A percentile compares a stretch with the other conserved stretches of the same genome.
Evolutionary conservation across 2,329 filamentous ascomycete species (phyloP).

Genomic region (Blastomyces gilchristii): DNA sequence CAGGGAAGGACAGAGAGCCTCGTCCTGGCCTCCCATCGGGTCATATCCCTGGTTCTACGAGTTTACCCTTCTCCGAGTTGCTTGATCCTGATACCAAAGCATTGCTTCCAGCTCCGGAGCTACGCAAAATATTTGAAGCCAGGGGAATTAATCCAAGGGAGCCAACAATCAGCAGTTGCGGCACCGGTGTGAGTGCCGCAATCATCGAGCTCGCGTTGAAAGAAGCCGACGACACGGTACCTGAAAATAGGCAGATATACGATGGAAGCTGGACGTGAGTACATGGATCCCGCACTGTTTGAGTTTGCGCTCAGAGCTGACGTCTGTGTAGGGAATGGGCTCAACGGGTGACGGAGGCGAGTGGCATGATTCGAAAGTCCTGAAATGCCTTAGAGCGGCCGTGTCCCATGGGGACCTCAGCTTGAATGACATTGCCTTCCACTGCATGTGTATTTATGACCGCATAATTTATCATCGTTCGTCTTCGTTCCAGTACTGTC

Average conservation of each 20-base stretch:
- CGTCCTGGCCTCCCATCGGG: conserved; percentile 76
- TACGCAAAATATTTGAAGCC: conserved; percentile 65
- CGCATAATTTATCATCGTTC: neutral
- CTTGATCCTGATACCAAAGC: conserved; percentile 76
- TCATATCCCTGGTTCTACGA: conserved; percentile 82
- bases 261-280: conserved; percentile 97
- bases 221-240: conserved; percentile 62
- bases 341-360: conserved; percentile 37
- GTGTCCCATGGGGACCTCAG: too few species aligned
- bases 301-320: conserved; percentile 1
- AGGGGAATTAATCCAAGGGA: conserved; percentile 69
- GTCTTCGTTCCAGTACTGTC: neutral
- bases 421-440: neutral
- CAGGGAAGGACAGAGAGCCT: conserved; percentile 75
- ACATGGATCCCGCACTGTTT: conserved; percentile 13
- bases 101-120: conserved; percentile 59
- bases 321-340: conserved; percentile 39
- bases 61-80: conserved; percentile 66
- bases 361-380: conserved; percentile 37
- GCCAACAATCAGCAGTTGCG: conserved; percentile 79
- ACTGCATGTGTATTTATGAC: neutral
- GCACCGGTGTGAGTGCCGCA: conserved; percentile 87
- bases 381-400: neutral
- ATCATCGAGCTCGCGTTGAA: conserved; percentile 79
- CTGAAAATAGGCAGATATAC: conserved; percentile 64